phyloP scores from a whole-genome alignment of 2,329 filamentous ascomycete species.

The Elsinoe fawcettii region DNA sequence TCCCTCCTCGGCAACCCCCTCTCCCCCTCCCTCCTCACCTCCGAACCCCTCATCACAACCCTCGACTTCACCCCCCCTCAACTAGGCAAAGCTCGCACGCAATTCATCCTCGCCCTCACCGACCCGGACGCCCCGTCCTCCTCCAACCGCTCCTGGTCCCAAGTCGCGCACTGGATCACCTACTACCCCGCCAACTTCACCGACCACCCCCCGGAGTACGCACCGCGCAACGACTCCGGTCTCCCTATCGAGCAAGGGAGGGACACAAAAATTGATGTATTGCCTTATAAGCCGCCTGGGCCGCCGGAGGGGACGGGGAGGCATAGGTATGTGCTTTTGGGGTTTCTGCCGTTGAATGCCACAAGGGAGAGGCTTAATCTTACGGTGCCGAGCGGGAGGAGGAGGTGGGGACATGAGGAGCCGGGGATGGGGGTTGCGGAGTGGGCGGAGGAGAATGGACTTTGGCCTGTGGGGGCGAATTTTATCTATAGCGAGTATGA shows the following conservation, averaged over 20 bases:
- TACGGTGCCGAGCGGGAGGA: constrained; percentile 40
- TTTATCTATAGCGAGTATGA: constrained; percentile 43
- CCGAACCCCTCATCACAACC: constrained; percentile 29
- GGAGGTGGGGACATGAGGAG: constrained; percentile 49
- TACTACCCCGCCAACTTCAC: constrained; percentile 27
- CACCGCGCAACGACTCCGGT: neutral
- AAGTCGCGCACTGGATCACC: constrained; percentile 52
- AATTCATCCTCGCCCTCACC: constrained; percentile 45
- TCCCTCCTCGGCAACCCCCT: constrained; percentile 50
- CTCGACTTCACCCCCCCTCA: constrained; percentile 27
- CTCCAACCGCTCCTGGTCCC: constrained; percentile 46
- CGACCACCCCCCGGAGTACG: neutral
- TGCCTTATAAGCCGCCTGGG: constrained; percentile 46
- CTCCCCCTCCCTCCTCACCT: constrained; percentile 36
- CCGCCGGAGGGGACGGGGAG: constrained; percentile 50
- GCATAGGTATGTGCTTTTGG: constrained; percentile 51
- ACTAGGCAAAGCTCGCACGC: constrained; percentile 26
- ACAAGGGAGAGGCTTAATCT: constrained; percentile 37
- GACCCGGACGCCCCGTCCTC: constrained; percentile 53
- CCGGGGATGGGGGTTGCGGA: constrained; percentile 43
- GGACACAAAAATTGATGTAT: constrained; percentile 31
- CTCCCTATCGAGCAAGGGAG: neutral
- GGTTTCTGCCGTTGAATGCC: constrained; percentile 40
- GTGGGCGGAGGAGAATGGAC: constrained; percentile 43
- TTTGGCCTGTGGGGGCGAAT: constrained; percentile 42